phyloP scores from a whole-genome alignment of 306 rosid genomes.

The Fagus sylvatica region DNA sequence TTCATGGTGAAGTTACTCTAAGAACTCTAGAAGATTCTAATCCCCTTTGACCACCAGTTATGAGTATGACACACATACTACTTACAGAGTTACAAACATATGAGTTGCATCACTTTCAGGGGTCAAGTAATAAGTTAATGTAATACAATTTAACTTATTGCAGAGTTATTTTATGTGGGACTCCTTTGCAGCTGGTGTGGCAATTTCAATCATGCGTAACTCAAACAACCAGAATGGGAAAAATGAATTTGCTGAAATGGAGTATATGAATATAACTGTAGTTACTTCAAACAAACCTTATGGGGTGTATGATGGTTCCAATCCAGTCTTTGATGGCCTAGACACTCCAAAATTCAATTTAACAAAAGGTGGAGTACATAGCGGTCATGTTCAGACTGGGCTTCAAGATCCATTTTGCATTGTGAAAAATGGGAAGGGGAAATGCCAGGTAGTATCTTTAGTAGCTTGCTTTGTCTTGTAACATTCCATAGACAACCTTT shows the following conservation, averaged over 20 bases:
- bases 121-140: neutral
- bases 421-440: conserved; percentile 68
- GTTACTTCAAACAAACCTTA: conserved; percentile 87
- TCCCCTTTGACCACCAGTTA: neutral
- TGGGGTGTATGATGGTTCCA: conserved; percentile 77
- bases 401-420: conserved; percentile 79
- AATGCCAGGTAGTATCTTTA: conserved; percentile 59
- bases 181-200: conserved; percentile 78
- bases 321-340: conserved; percentile 65
- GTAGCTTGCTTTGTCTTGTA: neutral
- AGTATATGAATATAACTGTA: conserved; percentile 83
- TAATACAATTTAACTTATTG: conserved; percentile 17
- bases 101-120: neutral
- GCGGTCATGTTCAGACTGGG: conserved; percentile 83
- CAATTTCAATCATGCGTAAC: conserved; percentile 74
- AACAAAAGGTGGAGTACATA: conserved; percentile 68
- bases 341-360: conserved; percentile 63
- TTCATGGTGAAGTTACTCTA: too few species aligned
- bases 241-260: conserved; percentile 87
- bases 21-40: too few species aligned
- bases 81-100: too few species aligned
- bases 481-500: neutral
- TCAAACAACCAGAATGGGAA: conserved; percentile 42
- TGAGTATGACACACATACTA: too few species aligned
- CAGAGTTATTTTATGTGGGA: conserved; percentile 98